phyloP scores from a whole-genome alignment of 1,284 basidiomycete genomes.

The Phaffia rhodozyma region DNA sequence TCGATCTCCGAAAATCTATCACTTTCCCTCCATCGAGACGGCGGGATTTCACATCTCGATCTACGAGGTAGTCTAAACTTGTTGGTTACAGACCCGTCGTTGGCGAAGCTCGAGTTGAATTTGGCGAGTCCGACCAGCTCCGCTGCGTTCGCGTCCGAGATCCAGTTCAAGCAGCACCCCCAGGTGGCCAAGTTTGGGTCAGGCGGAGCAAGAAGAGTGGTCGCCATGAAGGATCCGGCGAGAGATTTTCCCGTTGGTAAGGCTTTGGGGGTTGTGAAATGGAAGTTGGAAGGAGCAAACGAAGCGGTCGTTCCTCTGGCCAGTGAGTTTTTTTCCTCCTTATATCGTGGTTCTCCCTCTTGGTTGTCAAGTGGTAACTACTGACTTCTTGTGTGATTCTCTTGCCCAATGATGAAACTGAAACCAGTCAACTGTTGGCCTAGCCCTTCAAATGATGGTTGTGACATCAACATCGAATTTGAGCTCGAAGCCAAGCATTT shows the following conservation, averaged over 20 bases:
- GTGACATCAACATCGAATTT: constrained; percentile 92
- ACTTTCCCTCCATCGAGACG: constrained; percentile 72
- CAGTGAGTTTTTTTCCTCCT: constrained; percentile 45
- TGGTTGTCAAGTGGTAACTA: background rate
- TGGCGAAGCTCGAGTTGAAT: constrained; percentile 63
- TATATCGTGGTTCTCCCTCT: background rate
- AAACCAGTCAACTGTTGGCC: constrained; percentile 87
- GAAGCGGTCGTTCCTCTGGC: constrained; percentile 82
- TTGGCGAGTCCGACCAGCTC: constrained; percentile 44
- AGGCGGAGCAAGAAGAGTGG: constrained; percentile 46
- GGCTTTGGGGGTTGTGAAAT: constrained; percentile 73
- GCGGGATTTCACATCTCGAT: constrained; percentile 77
- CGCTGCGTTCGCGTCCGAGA: constrained; percentile 51
- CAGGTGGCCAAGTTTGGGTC: constrained; percentile 77
- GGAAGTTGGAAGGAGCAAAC: constrained; percentile 82
- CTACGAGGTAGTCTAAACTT: constrained; percentile 91
- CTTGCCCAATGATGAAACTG: background rate
- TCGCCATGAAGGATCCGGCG: constrained; percentile 73
- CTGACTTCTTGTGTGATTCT: background rate
- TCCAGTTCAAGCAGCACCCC: constrained; percentile 96
- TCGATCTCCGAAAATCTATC: constrained; percentile 73
- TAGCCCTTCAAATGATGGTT: constrained; percentile 72
- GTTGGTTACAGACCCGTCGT: constrained; percentile 60
- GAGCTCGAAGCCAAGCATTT: constrained; percentile 79
- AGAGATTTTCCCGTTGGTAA: constrained; percentile 81